phyloP scores from a whole-genome alignment of 345 rosid species.

The Mangifera indica region DNA sequence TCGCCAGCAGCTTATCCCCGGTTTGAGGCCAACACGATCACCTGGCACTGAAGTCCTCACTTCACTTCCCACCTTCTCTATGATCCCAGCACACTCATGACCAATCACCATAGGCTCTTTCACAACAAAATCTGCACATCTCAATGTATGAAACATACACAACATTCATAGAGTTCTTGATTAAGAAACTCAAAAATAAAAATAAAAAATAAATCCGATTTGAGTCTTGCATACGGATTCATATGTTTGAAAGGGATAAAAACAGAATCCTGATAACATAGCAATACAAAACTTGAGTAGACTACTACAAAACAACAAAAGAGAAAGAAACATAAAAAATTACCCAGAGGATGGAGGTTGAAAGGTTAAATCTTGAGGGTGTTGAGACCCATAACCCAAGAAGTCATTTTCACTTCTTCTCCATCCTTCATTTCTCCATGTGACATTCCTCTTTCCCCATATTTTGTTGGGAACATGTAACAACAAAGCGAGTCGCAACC shows the following conservation, averaged over 20 bases:
- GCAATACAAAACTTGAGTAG: background rate
- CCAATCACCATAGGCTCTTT: slow-evolving; percentile 97
- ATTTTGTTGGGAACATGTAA: too few species aligned
- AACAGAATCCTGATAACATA: background rate
- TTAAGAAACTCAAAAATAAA: background rate
- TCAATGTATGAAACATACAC: slow-evolving; percentile 50
- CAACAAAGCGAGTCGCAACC: too few species aligned
- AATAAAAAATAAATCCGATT: background rate
- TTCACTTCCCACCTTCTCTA: slow-evolving; percentile 78
- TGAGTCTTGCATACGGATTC: background rate
- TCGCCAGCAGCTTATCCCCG: slow-evolving; percentile 82
- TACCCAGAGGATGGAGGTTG: slow-evolving; percentile 72
- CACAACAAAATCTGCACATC: slow-evolving; percentile 73
- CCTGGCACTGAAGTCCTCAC: slow-evolving; percentile 64
- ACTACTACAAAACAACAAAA: background rate
- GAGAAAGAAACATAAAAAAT: background rate
- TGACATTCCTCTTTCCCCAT: slow-evolving; percentile 75
- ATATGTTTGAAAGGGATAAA: background rate
- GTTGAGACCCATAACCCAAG: slow-evolving; percentile 76
- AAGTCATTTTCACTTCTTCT: slow-evolving; percentile 78
- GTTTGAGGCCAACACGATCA: slow-evolving; percentile 88
- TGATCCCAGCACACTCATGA: slow-evolving; percentile 90
- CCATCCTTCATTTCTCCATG: slow-evolving; percentile 42
- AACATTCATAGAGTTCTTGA: background rate
- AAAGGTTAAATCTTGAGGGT: slow-evolving; percentile 84